Evolutionary conservation across 2,329 filamentous ascomycete species (phyloP).

Genomic region (Seiridium unicorne): DNA sequence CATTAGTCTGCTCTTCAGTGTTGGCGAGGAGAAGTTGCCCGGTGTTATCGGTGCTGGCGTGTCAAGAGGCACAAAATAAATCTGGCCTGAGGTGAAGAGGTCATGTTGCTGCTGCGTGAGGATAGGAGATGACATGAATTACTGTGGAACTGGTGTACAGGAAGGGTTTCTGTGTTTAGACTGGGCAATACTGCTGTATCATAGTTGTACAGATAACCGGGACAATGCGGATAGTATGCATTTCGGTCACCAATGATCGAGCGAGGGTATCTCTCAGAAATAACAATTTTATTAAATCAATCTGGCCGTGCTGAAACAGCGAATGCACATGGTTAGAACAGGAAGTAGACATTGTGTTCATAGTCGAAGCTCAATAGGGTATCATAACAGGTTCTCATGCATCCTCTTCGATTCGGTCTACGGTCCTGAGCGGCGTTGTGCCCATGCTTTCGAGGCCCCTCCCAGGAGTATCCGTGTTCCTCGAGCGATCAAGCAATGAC

Average conservation of each 20-base stretch:
- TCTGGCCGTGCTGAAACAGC: neutral
- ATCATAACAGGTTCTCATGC: slow-evolving; percentile 14
- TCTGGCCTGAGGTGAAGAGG: neutral
- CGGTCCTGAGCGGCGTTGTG: slow-evolving; percentile 34
- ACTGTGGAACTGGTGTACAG: neutral
- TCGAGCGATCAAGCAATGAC: slow-evolving; percentile 23
- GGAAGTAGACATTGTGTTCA: too few relatives aligned
- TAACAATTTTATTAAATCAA: neutral
- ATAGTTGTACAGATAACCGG: slow-evolving; percentile 10
- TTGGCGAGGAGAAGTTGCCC: slow-evolving; percentile 85
- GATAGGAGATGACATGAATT: slow-evolving; percentile 3
- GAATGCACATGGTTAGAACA: too few relatives aligned
- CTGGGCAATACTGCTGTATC: slow-evolving; percentile 4
- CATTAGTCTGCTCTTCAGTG: slow-evolving; percentile 76
- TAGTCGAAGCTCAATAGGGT: slow-evolving; percentile 9
- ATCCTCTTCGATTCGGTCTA: slow-evolving; percentile 22
- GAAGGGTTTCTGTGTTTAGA: neutral
- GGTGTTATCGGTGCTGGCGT: slow-evolving; percentile 97
- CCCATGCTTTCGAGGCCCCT: slow-evolving; percentile 48
- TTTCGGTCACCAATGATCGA: neutral
- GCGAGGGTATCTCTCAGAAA: slow-evolving; percentile 3
- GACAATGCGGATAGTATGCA: neutral
- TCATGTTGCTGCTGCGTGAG: neutral
- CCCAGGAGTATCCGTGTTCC: slow-evolving; percentile 12
- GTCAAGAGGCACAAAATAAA: slow-evolving; percentile 61